Conservation (phyloP, 2,329 filamentous ascomycete genomes). For the Pseudocercospora eumusae region DNA sequence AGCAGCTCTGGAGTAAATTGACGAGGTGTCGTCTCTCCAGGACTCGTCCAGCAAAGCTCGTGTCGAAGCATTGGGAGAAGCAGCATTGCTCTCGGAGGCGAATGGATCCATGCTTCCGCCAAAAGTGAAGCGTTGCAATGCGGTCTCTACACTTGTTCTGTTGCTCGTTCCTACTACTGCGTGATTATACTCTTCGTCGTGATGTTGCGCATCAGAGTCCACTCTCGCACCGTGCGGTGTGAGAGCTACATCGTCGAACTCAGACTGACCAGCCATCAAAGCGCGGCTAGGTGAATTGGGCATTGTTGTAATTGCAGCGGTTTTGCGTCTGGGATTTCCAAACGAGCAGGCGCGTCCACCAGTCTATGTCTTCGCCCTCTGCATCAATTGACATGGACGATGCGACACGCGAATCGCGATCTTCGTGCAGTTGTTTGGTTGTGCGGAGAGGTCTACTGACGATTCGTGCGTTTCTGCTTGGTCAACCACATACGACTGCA, state of each 20-base stretch:
- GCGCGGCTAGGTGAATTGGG: not conserved
- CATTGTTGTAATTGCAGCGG: not conserved
- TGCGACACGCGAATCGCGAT: not conserved
- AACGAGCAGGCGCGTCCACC: not conserved
- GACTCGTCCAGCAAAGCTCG: slow-evolving; percentile 1
- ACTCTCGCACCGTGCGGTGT: not conserved
- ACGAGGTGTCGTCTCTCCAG: not conserved
- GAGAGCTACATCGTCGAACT: not conserved
- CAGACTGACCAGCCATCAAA: not conserved
- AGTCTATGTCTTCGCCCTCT: not conserved
- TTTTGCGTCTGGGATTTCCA: not conserved
- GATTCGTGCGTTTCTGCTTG: not conserved
- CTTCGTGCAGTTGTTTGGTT: not conserved
- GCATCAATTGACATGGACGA: not conserved
- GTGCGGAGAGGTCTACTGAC: not conserved
- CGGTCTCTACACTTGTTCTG: not conserved
- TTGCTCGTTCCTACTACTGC: not conserved
- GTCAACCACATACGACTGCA: not conserved
- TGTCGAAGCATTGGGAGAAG: slow-evolving; percentile 4
- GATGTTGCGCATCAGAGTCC: not conserved
- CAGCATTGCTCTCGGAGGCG: not conserved
- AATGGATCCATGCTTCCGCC: not conserved
- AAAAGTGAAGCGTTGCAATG: not conserved
- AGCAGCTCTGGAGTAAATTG: not conserved
- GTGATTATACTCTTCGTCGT: not conserved